Conservation (phyloP, 306 rosid species). For the Datisca glomerata region DNA sequence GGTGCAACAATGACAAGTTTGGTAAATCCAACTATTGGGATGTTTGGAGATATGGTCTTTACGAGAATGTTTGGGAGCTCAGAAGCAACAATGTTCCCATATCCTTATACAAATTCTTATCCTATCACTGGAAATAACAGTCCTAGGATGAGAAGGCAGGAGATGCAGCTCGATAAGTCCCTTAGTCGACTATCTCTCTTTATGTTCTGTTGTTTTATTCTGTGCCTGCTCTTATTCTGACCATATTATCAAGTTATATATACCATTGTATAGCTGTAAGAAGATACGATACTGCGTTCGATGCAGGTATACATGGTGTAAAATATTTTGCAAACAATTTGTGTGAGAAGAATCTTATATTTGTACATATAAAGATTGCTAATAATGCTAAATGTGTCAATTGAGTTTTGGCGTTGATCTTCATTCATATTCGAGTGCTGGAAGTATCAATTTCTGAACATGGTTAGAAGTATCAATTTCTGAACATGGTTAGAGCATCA, state of each 20-base stretch:
- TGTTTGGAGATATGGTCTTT: constrained; percentile 69
- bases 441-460: too few relatives aligned
- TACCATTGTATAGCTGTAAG: neutral
- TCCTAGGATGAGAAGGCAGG: constrained; percentile 81
- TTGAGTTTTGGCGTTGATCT: too few relatives aligned
- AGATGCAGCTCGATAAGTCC: constrained; percentile 67
- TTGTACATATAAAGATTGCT: too few relatives aligned
- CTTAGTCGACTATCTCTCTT: constrained; percentile 63
- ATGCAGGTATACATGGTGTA: neutral
- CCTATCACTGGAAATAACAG: constrained; percentile 23
- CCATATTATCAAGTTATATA: neutral
- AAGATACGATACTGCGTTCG: neutral
- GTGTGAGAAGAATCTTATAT: neutral
- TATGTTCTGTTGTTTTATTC: constrained; percentile 55
- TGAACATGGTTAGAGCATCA: too few relatives aligned
- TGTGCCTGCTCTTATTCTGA: constrained; percentile 85
- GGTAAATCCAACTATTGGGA: constrained; percentile 50
- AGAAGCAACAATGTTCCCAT: constrained; percentile 30
- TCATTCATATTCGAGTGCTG: too few relatives aligned
- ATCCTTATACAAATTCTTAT: constrained; percentile 18
- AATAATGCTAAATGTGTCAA: too few relatives aligned
- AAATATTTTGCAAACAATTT: neutral
- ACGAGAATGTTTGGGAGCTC: constrained; percentile 59
- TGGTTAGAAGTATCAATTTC: too few relatives aligned
- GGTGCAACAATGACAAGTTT: constrained; percentile 38